A percentile compares a stretch with the other conserved stretches of the same genome.
These are phyloP conservation scores for Mycena olivaceomarginata DNA, from an alignment of 768 basidiomycete genomes.

Conservation along the genomic window DNA sequence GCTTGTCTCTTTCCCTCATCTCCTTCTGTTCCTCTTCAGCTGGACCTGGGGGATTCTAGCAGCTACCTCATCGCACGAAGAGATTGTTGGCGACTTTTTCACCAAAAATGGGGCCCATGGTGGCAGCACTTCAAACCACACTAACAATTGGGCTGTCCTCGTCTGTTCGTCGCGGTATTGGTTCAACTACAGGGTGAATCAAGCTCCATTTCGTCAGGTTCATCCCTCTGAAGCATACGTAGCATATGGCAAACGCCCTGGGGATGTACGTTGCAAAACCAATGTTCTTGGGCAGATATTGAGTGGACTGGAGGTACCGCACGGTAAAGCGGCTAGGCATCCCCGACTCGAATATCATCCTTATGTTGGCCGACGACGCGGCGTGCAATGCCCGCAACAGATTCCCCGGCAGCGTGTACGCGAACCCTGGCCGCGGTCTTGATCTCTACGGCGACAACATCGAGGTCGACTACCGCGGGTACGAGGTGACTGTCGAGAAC, in stretches of 20 bases:
- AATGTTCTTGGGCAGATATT: slow-evolving; percentile 11
- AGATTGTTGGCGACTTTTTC: slow-evolving; percentile 68
- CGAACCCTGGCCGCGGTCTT: slow-evolving; percentile 86
- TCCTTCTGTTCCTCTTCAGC: slow-evolving; percentile 58
- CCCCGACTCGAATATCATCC: slow-evolving; percentile 98
- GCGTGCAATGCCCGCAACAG: slow-evolving; percentile 96
- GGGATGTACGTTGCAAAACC: slow-evolving; percentile 81
- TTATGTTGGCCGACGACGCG: slow-evolving; percentile 98
- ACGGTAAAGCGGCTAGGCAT: slow-evolving; percentile 98
- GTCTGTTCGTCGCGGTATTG: slow-evolving; percentile 96
- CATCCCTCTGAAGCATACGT: slow-evolving; percentile 13
- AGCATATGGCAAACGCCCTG: slow-evolving; percentile 99
- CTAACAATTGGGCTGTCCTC: slow-evolving; percentile 99
- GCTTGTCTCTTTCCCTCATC: slow-evolving; percentile 25
- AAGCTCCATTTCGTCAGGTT: neutral
- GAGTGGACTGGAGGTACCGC: slow-evolving; percentile 83
- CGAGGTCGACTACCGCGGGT: slow-evolving; percentile 98
- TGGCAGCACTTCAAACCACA: slow-evolving; percentile 71
- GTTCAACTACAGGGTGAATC: slow-evolving; percentile 97
- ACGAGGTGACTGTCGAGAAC: slow-evolving; percentile 98
- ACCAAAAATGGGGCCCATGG: slow-evolving; percentile 56
- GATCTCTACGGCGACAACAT: slow-evolving; percentile 98
- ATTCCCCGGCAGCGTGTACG: slow-evolving; percentile 94
- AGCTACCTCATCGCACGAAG: slow-evolving; percentile 55
- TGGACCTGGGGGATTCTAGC: slow-evolving; percentile 57